Evolutionary conservation across 257 asterid species (phyloP).

Genomic region (Vinca minor): DNA sequence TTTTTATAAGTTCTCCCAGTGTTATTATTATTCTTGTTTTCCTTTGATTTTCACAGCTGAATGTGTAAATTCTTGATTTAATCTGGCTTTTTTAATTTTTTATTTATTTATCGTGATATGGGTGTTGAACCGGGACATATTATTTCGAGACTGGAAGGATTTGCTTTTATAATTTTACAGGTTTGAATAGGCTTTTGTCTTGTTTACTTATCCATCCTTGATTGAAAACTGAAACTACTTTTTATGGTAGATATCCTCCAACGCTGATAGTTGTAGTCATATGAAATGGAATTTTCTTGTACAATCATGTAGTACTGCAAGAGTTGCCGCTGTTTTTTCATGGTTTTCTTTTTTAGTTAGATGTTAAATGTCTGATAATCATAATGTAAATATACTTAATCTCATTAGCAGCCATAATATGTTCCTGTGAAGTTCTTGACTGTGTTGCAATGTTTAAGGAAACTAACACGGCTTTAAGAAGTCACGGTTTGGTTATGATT

Average conservation of each 20-base stretch:
- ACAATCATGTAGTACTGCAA: background rate
- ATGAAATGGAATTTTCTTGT: background rate
- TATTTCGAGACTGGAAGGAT: background rate
- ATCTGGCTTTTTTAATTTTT: background rate
- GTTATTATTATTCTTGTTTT: background rate
- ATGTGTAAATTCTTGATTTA: background rate
- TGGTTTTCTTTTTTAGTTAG: too few relatives aligned
- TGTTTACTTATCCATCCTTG: background rate
- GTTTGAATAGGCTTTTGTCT: background rate
- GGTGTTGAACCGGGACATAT: background rate
- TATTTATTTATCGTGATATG: background rate
- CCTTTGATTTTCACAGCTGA: background rate
- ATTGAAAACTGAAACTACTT: background rate
- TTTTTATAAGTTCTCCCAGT: background rate
- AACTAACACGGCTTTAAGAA: background rate
- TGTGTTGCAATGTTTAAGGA: background rate
- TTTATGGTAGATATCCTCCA: background rate
- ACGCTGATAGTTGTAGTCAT: background rate
- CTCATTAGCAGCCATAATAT: too few relatives aligned
- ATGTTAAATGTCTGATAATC: too few relatives aligned
- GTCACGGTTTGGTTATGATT: background rate
- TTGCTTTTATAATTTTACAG: background rate
- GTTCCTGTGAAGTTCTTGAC: background rate
- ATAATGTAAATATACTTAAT: background rate
- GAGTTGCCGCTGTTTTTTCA: too few relatives aligned